Conservation (phyloP, 257 asterid species). For the Fraxinus pennsylvanica region DNA sequence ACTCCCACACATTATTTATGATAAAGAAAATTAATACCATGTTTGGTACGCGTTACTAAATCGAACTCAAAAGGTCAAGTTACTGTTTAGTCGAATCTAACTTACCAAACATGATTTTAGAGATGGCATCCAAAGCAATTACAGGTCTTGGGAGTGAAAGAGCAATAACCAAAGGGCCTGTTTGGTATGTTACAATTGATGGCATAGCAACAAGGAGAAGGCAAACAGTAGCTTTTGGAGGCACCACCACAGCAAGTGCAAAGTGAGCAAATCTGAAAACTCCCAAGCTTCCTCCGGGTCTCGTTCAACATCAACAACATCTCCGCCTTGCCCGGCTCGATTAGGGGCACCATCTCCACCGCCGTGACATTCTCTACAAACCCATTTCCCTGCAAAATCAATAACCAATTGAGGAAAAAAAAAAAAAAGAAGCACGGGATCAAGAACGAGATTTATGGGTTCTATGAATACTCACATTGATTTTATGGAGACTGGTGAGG, state of each 20-base stretch:
- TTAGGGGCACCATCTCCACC: slow-evolving; percentile 59
- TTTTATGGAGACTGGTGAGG: slow-evolving; percentile 27
- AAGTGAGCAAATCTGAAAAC: slow-evolving; percentile 73
- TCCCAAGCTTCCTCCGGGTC: slow-evolving; percentile 62
- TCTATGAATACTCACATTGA: slow-evolving; percentile 42
- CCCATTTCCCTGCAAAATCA: slow-evolving; percentile 41
- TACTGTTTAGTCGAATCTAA: neutral
- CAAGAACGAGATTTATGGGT: neutral
- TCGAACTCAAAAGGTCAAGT: neutral
- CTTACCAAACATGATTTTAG: slow-evolving; percentile 22
- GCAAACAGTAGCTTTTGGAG: slow-evolving; percentile 51
- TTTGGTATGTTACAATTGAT: slow-evolving; percentile 89
- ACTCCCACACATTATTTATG: slow-evolving; percentile 30
- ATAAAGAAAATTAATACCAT: slow-evolving; percentile 13
- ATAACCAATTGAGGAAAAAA: slow-evolving; percentile 5
- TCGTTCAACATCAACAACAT: slow-evolving; percentile 53
- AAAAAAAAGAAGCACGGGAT: slow-evolving; percentile 4
- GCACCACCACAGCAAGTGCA: slow-evolving; percentile 83
- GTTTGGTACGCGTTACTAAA: neutral
- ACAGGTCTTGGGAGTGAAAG: slow-evolving; percentile 84
- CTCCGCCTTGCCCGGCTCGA: slow-evolving; percentile 56
- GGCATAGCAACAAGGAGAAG: slow-evolving; percentile 86
- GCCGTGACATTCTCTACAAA: slow-evolving; percentile 26
- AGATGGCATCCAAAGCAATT: slow-evolving; percentile 78
- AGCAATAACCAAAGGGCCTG: slow-evolving; percentile 86